A percentile compares a stretch with the other conserved stretches of the same genome.
These are phyloP conservation scores for Oryza meridionalis DNA, from an alignment of 176 grass and related monocot species.

Conservation along the genomic window DNA sequence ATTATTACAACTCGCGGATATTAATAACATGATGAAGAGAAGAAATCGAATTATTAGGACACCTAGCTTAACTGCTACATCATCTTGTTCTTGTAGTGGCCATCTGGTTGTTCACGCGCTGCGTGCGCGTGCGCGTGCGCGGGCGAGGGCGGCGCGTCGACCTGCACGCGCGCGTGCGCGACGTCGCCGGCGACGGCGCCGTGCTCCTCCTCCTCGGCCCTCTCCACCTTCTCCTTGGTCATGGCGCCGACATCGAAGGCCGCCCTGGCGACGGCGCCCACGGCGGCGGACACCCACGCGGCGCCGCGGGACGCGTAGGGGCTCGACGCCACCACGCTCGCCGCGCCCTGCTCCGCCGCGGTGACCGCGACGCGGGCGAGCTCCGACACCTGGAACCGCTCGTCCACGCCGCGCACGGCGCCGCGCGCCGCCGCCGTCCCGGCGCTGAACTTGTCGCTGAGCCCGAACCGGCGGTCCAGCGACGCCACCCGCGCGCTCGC, in stretches of 20 bases:
- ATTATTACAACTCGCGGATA: background rate
- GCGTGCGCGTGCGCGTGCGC: background rate
- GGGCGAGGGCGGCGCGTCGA: background rate
- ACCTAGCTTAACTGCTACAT: background rate
- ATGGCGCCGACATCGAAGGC: conserved; percentile 45
- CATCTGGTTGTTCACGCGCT: background rate
- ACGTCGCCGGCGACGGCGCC: background rate
- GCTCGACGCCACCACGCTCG: conserved; percentile 32
- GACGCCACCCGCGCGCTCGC: conserved; percentile 41
- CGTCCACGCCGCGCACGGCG: conserved; percentile 46
- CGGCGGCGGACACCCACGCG: conserved; percentile 37
- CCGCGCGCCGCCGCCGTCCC: conserved; percentile 35
- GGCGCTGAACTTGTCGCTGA: conserved; percentile 46
- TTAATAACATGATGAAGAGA: background rate
- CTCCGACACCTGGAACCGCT: conserved; percentile 47
- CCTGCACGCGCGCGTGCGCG: background rate
- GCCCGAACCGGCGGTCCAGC: conserved; percentile 44
- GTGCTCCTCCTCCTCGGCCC: conserved; percentile 9
- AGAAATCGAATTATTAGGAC: background rate
- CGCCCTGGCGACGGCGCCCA: conserved; percentile 32
- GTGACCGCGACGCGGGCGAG: conserved; percentile 32
- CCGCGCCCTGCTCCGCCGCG: conserved; percentile 20
- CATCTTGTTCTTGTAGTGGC: conserved; percentile 2
- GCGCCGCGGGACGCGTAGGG: conserved; percentile 42
- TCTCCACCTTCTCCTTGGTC: conserved; percentile 40